Evolutionary conservation across 2,329 filamentous ascomycete genomes (phyloP), one percentile per base, ranked within the genome.

Genomic region (Diaporthe humulicola): DNA sequence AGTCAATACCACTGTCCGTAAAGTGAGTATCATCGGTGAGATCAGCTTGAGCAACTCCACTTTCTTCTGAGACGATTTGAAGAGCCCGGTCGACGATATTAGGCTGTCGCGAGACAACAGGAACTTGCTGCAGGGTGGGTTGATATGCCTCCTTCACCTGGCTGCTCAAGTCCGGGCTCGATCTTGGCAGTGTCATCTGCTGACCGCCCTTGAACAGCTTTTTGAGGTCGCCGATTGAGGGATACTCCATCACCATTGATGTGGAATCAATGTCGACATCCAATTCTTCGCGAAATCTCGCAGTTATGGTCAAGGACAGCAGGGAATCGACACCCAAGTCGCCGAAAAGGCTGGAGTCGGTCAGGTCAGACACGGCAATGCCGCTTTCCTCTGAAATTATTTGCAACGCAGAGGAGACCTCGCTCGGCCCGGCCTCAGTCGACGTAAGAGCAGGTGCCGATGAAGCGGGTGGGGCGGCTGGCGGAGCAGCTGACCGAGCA

Each of bases 1-100:
- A 92, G 79, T 92, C 90, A 17, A 91, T 87, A n/a, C 90, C 90
- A 5, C 91, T 83, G 76, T 92, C 89, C 3, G 85, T 81, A 78
- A 92, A 91, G 64, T 84, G 85, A 15, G 89, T 88, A 76, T 88
- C 87, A 77, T 91, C 88, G 0, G 84, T 87, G 3, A 92, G 83
- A 77, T 91, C 90, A 57, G 87, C 87, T 7, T 87, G 81, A 14
- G 84, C 83, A 48, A 91, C 85, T 75, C 89, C 90, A 8, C 89
- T 86, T 79, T 92, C 90, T 73, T 87, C 86, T 8, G 89, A 88
- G 48, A 91, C 81, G 54, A 92, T 88, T 36, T 87, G 84, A 78
- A 91, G 82, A 33, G 89, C 86, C 72, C 85, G 81, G 5, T 79
- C 79, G 25, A 85, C 70, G 28, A 61, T 52, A 7, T 61, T 38